Conservation (phyloP, 139 green algal species). For the Tetratostichococcus sp. region DNA sequence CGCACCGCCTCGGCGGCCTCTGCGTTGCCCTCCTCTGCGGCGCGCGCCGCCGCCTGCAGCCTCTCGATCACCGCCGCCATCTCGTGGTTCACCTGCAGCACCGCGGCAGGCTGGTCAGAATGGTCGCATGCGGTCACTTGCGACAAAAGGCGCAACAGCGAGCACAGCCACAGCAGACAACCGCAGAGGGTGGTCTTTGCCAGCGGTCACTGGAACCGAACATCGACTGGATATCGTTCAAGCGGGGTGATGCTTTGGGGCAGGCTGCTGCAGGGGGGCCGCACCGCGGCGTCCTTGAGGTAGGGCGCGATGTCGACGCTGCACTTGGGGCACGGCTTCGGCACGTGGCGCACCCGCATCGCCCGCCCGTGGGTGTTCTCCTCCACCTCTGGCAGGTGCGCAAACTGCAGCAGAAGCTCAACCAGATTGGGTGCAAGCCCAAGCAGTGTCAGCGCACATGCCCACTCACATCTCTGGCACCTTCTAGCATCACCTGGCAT, state of each 20-base stretch:
- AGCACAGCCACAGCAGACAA: too few relatives aligned
- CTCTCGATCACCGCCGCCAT: slow-evolving; percentile 60
- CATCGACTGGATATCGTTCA: too few relatives aligned
- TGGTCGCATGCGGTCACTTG: not conserved
- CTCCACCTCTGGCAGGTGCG: not conserved
- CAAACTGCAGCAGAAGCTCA: slow-evolving; percentile 1
- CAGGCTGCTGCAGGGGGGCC: too few relatives aligned
- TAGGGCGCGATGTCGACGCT: slow-evolving; percentile 77
- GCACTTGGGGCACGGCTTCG: slow-evolving; percentile 56
- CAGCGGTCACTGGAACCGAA: too few relatives aligned
- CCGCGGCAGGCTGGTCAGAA: not conserved
- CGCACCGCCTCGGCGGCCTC: slow-evolving; percentile 5
- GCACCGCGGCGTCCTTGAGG: slow-evolving; percentile 33
- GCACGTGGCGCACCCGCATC: slow-evolving; percentile 64
- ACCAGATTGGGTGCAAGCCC: not conserved
- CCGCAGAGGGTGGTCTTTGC: too few relatives aligned
- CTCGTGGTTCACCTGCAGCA: slow-evolving; percentile 30
- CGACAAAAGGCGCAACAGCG: too few relatives aligned
- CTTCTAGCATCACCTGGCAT: too few relatives aligned
- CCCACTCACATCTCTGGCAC: too few relatives aligned
- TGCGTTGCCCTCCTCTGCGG: slow-evolving; percentile 16
- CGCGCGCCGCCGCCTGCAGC: slow-evolving; percentile 45
- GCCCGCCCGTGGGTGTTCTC: slow-evolving; percentile 22
- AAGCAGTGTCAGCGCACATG: too few relatives aligned
- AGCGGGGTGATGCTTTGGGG: too few relatives aligned